Evolutionary conservation across 202 grass and related monocot genomes (phyloP).

Genomic region (Zizania palustris): DNA sequence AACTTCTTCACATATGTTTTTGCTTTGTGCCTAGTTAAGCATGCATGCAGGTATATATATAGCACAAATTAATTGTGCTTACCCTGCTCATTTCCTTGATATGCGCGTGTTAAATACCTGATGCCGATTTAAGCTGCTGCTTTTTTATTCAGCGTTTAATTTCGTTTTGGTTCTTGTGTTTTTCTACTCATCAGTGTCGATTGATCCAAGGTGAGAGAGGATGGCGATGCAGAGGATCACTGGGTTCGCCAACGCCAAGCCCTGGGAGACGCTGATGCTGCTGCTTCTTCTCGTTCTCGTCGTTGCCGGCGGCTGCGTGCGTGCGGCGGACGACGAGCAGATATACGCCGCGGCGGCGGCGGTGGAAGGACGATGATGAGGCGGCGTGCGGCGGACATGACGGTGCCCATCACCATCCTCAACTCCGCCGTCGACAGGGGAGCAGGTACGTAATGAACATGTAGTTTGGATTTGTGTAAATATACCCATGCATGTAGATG

Average conservation of each 20-base stretch:
- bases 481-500: too few species aligned
- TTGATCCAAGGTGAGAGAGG: background rate
- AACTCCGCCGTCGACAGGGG: constrained; percentile 56
- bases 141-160: background rate
- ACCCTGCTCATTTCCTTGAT: constrained; percentile 24
- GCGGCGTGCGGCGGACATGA: constrained; percentile 18
- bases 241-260: background rate
- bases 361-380: constrained; percentile 9
- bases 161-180: background rate
- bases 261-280: background rate
- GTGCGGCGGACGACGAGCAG: background rate
- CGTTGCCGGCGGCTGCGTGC: background rate
- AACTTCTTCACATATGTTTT: background rate
- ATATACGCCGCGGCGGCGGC: background rate
- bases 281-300: background rate
- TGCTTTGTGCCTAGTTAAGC: too few species aligned
- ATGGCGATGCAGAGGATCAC: background rate
- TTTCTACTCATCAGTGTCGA: background rate
- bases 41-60: too few species aligned
- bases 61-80: background rate
- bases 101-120: constrained; percentile 42
- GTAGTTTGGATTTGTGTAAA: too few species aligned
- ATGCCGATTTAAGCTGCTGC: background rate
- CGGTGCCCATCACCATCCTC: constrained; percentile 73
- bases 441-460: constrained; percentile 52